Conservation (phyloP, 768 basidiomycete species). For the Boletus reticuloceps region DNA sequence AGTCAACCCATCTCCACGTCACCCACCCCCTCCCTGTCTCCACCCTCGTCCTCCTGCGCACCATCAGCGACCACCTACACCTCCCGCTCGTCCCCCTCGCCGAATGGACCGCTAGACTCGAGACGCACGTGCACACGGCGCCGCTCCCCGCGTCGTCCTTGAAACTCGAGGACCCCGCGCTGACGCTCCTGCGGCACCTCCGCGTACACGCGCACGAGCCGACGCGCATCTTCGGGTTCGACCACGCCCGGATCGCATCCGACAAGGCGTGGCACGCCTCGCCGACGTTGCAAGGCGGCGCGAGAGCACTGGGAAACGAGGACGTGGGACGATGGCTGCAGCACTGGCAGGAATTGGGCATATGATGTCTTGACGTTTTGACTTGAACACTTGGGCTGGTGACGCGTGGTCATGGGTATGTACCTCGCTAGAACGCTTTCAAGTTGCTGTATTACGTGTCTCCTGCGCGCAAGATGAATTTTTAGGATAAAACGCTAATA, state of each 20-base stretch:
- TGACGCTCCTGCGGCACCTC: slow-evolving; percentile 1
- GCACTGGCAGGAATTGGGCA: slow-evolving; percentile 7
- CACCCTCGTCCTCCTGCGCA: slow-evolving; percentile 7
- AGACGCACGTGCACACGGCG: not conserved
- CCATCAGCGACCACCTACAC: slow-evolving; percentile 1
- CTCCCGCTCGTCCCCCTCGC: slow-evolving; percentile 9
- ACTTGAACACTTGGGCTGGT: no score
- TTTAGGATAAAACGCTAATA: no score
- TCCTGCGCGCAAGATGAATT: no score
- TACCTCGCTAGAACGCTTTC: no score
- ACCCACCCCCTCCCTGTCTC: slow-evolving; percentile 11
- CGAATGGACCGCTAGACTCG: slow-evolving; percentile 11
- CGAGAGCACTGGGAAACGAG: not conserved
- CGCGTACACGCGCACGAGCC: not conserved
- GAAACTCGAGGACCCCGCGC: slow-evolving; percentile 1
- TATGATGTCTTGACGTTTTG: not conserved
- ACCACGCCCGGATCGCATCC: not conserved
- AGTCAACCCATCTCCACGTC: slow-evolving; percentile 6
- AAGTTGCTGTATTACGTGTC: no score
- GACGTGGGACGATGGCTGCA: slow-evolving; percentile 10
- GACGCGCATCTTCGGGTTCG: slow-evolving; percentile 1
- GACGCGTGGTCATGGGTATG: no score
- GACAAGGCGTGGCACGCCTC: slow-evolving; percentile 9
- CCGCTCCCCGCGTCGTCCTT: not conserved
- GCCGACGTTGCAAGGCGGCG: slow-evolving; percentile 4